Percentiles rank a stretch among this genome's conserved stretches.
Conservation (phyloP, 2,329 filamentous ascomycete genomes). For the Epichloe typhina region DNA sequence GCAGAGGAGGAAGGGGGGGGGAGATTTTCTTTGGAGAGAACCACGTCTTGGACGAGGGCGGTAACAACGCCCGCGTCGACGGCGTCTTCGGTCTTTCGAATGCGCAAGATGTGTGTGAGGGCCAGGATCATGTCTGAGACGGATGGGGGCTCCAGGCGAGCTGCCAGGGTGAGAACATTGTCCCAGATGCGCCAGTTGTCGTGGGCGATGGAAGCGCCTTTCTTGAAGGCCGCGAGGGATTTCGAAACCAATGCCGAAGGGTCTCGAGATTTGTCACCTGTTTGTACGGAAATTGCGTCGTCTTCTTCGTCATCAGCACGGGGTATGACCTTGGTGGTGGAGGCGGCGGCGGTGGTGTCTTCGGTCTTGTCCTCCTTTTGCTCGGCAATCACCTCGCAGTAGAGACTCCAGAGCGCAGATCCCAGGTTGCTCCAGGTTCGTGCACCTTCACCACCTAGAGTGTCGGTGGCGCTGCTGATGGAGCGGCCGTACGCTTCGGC, state of each 20-base stretch:
- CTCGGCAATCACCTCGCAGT: constrained; percentile 36
- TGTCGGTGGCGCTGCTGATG: constrained; percentile 48
- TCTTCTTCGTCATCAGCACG: constrained; percentile 15
- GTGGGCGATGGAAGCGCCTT: constrained; percentile 69
- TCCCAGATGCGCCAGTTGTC: constrained; percentile 93
- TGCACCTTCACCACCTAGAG: constrained; percentile 72
- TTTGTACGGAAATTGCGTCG: constrained; percentile 9
- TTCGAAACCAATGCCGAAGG: constrained; percentile 54
- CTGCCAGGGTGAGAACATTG: constrained; percentile 80
- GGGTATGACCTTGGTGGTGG: constrained; percentile 11
- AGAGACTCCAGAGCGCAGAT: constrained; percentile 63
- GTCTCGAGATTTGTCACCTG: constrained; percentile 24
- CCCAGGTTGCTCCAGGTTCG: constrained; percentile 93
- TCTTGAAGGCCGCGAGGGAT: constrained; percentile 73
- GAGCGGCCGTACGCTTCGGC: constrained; percentile 72
- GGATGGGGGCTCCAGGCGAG: constrained; percentile 62
- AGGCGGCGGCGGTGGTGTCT: constrained; percentile 11
- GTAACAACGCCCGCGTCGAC: constrained; percentile 63
- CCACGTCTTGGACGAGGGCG: constrained; percentile 58
- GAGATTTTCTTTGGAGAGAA: constrained; percentile 28
- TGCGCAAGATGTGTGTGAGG: constrained; percentile 59
- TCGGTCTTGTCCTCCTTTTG: constrained; percentile 17
- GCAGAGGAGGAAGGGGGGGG: constrained; percentile 6
- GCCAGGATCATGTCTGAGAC: constrained; percentile 65
- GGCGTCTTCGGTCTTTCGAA: constrained; percentile 65